These are phyloP conservation scores for Macrocystidia cucumis DNA, from an alignment of 1,284 basidiomycete species.

Conservation along the genomic window DNA sequence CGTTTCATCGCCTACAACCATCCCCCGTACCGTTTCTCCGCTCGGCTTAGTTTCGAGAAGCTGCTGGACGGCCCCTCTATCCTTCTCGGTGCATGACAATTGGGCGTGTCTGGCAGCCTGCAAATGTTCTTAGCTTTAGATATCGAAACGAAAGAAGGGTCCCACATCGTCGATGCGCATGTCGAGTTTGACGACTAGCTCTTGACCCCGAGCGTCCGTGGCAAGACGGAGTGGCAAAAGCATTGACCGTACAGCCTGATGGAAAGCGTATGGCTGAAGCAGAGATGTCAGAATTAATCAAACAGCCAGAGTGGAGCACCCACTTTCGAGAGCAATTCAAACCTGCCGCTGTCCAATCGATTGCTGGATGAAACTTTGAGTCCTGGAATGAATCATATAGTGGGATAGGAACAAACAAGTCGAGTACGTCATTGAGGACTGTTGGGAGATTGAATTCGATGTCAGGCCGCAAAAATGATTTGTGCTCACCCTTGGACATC, in stretches of 20 bases:
- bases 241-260: constrained; percentile 63
- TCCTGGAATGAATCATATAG: too few species aligned
- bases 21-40: constrained; percentile 27
- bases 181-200: constrained; percentile 55
- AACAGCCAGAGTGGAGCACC: constrained; percentile 12
- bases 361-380: constrained; percentile 10
- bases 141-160: neutral
- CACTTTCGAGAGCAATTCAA: constrained; percentile 52
- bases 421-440: constrained; percentile 73
- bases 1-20: constrained; percentile 63
- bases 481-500: constrained; percentile 48
- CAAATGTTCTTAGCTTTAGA: neutral
- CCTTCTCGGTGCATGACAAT: constrained; percentile 34
- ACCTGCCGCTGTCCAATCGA: constrained; percentile 56
- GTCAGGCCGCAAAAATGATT: neutral
- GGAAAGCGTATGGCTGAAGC: constrained; percentile 59
- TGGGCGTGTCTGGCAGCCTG: constrained; percentile 33
- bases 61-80: constrained; percentile 19
- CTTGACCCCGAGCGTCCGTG: constrained; percentile 51
- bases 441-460: constrained; percentile 5
- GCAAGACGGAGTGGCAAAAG: constrained; percentile 61
- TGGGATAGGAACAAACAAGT: constrained; percentile 40
- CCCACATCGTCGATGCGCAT: constrained; percentile 47
- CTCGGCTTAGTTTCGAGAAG: constrained; percentile 15
- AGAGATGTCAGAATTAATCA: neutral